Percentiles rank a stretch among this genome's conserved stretches.
These are phyloP conservation scores for Botrytis galanthina DNA, from an alignment of 2,329 filamentous ascomycete genomes.

Conservation along the genomic window DNA sequence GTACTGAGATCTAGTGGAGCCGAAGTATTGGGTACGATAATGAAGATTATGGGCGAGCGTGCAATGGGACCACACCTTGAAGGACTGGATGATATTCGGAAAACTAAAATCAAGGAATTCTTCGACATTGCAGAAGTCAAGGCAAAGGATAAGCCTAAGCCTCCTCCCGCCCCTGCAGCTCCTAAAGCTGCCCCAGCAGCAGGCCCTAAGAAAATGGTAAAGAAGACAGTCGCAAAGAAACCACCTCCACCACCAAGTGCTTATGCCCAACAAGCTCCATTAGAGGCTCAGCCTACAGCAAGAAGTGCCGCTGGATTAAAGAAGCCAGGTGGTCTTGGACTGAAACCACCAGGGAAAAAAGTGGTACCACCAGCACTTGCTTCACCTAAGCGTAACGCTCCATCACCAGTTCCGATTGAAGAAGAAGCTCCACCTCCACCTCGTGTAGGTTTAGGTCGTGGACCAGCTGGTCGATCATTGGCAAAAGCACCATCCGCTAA, in stretches of 20 bases:
- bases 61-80: conserved; percentile 93
- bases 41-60: conserved; percentile 98
- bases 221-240: conserved; percentile 47
- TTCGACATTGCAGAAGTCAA: conserved; percentile 79
- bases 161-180: conserved; percentile 63
- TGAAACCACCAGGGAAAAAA: conserved; percentile 61
- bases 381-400: conserved; percentile 50
- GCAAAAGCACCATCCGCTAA: conserved; percentile 60
- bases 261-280: conserved; percentile 50
- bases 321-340: conserved; percentile 49
- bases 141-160: conserved; percentile 89
- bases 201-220: conserved; percentile 45
- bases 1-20: conserved; percentile 83
- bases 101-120: conserved; percentile 93
- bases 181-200: conserved; percentile 48
- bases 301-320: conserved; percentile 51
- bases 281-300: conserved; percentile 58
- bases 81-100: conserved; percentile 90
- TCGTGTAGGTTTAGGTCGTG: conserved; percentile 48
- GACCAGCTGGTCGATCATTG: conserved; percentile 81
- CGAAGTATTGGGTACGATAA: conserved; percentile 87
- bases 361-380: conserved; percentile 43
- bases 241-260: conserved; percentile 45
- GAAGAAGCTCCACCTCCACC: conserved; percentile 40
- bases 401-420: conserved; percentile 47